Percentiles rank a stretch among this genome's conserved stretches.
These are phyloP conservation scores for Hypoxylon sp. DNA, from an alignment of 2,329 filamentous ascomycete genomes.

Conservation along the genomic window DNA sequence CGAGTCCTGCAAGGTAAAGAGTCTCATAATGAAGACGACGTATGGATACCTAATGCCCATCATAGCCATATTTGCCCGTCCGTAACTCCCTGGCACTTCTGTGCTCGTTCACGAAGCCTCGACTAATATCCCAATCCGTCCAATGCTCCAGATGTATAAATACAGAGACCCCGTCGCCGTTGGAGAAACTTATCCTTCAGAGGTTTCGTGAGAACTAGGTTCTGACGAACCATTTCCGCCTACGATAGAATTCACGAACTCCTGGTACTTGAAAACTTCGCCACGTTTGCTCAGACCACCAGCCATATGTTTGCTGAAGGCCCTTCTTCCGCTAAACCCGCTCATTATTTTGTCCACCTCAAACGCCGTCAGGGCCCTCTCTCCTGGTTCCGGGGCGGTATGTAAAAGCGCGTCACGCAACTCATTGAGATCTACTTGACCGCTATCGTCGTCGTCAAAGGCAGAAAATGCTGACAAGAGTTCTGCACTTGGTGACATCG, in stretches of 20 bases:
- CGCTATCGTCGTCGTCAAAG: conserved; percentile 95
- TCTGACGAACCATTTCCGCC: conserved; percentile 62
- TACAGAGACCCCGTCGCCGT: conserved; percentile 12
- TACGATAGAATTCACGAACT: conserved; percentile 83
- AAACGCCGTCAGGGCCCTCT: conserved; percentile 72
- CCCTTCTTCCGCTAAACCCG: conserved; percentile 86
- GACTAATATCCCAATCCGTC: background rate
- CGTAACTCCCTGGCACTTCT: conserved; percentile 25
- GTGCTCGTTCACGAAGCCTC: conserved; percentile 14
- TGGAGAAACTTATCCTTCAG: conserved; percentile 52
- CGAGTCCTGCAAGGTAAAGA: conserved; percentile 9
- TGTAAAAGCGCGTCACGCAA: conserved; percentile 86
- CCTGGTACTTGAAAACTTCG: conserved; percentile 93
- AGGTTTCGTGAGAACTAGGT: conserved; percentile 51
- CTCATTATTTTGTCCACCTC: conserved; percentile 91
- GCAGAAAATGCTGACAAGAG: conserved; percentile 92
- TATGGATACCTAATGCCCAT: background rate
- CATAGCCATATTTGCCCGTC: conserved; percentile 9
- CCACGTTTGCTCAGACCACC: conserved; percentile 74
- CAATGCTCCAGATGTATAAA: conserved; percentile 13
- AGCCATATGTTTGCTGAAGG: conserved; percentile 75
- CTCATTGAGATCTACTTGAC: conserved; percentile 88
- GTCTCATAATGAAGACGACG: conserved; percentile 12
- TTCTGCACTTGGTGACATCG: conserved; percentile 83
- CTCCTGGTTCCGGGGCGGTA: conserved; percentile 82